These are phyloP conservation scores for Penicillium fimorum DNA, from an alignment of 495 filamentous ascomycete genomes.

Conservation along the genomic window DNA sequence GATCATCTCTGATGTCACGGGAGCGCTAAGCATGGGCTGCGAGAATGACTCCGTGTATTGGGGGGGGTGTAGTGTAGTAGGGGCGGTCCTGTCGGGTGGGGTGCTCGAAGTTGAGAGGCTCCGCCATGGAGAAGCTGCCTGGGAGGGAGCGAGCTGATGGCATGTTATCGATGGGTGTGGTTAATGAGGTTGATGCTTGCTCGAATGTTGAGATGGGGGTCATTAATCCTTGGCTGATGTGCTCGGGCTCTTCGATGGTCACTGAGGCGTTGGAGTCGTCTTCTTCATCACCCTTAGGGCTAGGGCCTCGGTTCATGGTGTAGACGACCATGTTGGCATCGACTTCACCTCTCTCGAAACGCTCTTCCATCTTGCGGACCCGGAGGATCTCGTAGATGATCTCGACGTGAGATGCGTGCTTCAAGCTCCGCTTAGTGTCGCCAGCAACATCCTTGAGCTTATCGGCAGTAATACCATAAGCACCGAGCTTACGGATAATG, in stretches of 20 bases:
- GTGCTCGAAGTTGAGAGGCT: slow-evolving; percentile 36
- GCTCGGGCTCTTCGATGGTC: slow-evolving; percentile 27
- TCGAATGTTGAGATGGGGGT: slow-evolving; percentile 36
- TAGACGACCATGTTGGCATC: slow-evolving; percentile 41
- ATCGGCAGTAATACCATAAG: slow-evolving; percentile 37
- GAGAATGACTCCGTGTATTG: slow-evolving; percentile 40
- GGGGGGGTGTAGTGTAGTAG: slow-evolving; percentile 31
- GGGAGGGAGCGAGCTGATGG: slow-evolving; percentile 16
- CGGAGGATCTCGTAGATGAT: slow-evolving; percentile 54
- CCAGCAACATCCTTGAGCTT: slow-evolving; percentile 43
- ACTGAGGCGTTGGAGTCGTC: slow-evolving; percentile 25
- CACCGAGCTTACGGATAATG: slow-evolving; percentile 45
- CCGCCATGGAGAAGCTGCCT: slow-evolving; percentile 32
- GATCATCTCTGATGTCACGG: slow-evolving; percentile 30
- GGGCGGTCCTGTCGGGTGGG: slow-evolving; percentile 30
- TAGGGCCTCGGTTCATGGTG: slow-evolving; percentile 38
- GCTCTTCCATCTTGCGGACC: slow-evolving; percentile 54
- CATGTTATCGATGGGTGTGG: slow-evolving; percentile 32
- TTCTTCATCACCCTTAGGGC: slow-evolving; percentile 40
- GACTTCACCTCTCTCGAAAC: slow-evolving; percentile 51
- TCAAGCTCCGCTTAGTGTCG: slow-evolving; percentile 41
- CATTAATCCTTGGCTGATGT: slow-evolving; percentile 31
- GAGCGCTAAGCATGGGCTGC: slow-evolving; percentile 34
- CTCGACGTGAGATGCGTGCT: slow-evolving; percentile 35
- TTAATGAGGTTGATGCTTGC: slow-evolving; percentile 27